Evolutionary conservation across 192 early-diverging fungal genomes (phyloP), one percentile per base, ranked within the genome.

Genomic region (Backusella psychrophila): DNA sequence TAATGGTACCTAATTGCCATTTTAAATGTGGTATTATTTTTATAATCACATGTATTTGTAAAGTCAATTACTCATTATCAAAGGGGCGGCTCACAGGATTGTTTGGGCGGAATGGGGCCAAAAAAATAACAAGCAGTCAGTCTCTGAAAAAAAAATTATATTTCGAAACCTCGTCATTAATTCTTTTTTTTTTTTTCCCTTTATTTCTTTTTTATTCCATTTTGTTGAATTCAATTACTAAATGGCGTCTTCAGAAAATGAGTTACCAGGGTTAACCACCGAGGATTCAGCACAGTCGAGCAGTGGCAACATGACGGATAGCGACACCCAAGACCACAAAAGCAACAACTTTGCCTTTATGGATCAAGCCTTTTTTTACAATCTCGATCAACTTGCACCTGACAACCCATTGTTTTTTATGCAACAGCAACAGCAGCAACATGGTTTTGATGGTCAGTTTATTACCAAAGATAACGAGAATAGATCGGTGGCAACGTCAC

Each of bases 401-500:
- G 65, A 75, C 14, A 75, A 75, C 29, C 74, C 74, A 2, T 21
- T 75, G 34, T 67, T 67, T 49, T 75, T 67, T 52, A 75, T 75
- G 74, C 71, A 38, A 33, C 44, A 72, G 9, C 71, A 72, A 19
- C 71, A 71, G 17, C 72, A 73, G 53, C 72, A 59, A 52, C 38
- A 6, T 39, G 15, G 26, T 2, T 49, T 49, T 72, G 26, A 35
- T 39, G 9, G 66, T 35, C 49, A 39, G 6, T 63, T 63, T 41
- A 21, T 65, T 12, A 38, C 6, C 6, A 26, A 63, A 36, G n/a
- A 63, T 36, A 14, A n/a, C 26, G 31, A 74, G 19, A 59, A 39
- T 11, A 26, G 56, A 63, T 63, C 34, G 17, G n/a, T 38, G 3
- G 17, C 33, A 72, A 46, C 35, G 17, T 39, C 35, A 5, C 6